These are phyloP conservation scores for Helianthus annuus DNA, from an alignment of 129 eudicot genomes.

Conservation along the genomic window HanXRQr2.0-SUNRISE NC_035447.2:28568641-28569140, in stretches of 20 bases:
- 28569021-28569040: conserved; percentile 39
- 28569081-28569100: conserved; percentile 23
- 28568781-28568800: not conserved
- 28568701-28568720: no score
- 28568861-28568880: conserved; percentile 15
- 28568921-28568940: not conserved
- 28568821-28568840: conserved; percentile 12
- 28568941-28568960: not conserved
- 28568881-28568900: conserved; percentile 23
- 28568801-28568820: not conserved
- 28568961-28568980: conserved; percentile 31
- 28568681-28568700: no score
- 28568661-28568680: no score
- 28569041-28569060: conserved; percentile 6
- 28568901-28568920: conserved; percentile 25
- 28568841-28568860: conserved; percentile 4
- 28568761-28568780: not conserved
- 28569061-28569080: not conserved
- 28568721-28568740: no score
- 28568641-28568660: no score
- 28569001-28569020: conserved; percentile 32
- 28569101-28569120: conserved; percentile 23
- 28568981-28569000: conserved; percentile 39
- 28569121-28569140: conserved; percentile 26
- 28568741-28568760: no score